Percentiles rank a stretch among this genome's conserved stretches.
phyloP scores from a whole-genome alignment of 805 yeast genomes.

The Jamesozyma piceae region DNA sequence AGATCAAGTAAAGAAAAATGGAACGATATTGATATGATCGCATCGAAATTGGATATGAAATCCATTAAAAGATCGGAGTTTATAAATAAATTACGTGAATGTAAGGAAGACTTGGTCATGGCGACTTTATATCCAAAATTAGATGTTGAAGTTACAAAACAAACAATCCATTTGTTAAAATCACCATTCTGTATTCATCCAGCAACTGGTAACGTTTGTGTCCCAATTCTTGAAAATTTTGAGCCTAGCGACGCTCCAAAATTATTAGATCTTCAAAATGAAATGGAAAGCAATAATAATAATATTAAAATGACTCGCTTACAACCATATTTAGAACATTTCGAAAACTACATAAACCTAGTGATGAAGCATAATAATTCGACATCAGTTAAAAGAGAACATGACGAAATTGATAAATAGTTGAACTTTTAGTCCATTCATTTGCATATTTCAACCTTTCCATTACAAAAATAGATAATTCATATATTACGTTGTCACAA shows the following conservation, averaged over 20 bases:
- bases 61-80: slow-evolving; percentile 28
- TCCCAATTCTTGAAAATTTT: slow-evolving; percentile 53
- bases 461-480: too few species aligned
- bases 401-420: slow-evolving; percentile 25
- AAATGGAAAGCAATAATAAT: slow-evolving; percentile 45
- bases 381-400: slow-evolving; percentile 31
- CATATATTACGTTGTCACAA: too few species aligned
- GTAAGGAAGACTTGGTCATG: slow-evolving; percentile 77
- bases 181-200: slow-evolving; percentile 98
- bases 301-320: slow-evolving; percentile 51
- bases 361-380: slow-evolving; percentile 45
- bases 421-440: background rate
- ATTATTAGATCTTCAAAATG: slow-evolving; percentile 50
- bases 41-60: slow-evolving; percentile 29
- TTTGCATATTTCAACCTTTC: too few species aligned
- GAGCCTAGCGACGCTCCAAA: slow-evolving; percentile 78
- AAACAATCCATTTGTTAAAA: slow-evolving; percentile 82
- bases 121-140: slow-evolving; percentile 81
- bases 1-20: slow-evolving; percentile 60
- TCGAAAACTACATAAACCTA: slow-evolving; percentile 50
- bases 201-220: slow-evolving; percentile 89
- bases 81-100: slow-evolving; percentile 41
- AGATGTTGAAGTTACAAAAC: slow-evolving; percentile 87
- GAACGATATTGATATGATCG: slow-evolving; percentile 56
- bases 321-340: slow-evolving; percentile 59